Base-by-base conservation (phyloP, 306 rosid genomes). In the Medicago arabica region DNA sequence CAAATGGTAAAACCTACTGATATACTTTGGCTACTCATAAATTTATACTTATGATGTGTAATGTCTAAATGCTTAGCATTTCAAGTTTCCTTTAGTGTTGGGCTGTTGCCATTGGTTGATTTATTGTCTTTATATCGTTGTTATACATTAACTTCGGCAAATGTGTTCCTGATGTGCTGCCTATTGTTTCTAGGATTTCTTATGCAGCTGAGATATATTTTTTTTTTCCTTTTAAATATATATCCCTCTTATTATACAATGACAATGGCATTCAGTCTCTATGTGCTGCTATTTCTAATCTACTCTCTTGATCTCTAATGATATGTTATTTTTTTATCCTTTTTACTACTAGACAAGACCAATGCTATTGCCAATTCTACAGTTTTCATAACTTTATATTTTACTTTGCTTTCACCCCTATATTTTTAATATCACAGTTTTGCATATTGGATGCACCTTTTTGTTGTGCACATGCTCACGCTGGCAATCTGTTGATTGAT, bases 1-100 rank as follows among this genome's bases (percentile, higher is more conserved):
- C 44, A 61, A 68, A 38, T 17, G 53, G 63, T 66, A 17, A 76
- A 72, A 14, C 19, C 46, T 40, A 63, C 63, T 72, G 46, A 67
- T 54, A 19, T 49, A 55, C 75, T 49, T 9, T 8, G 16, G 3
- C 13, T 17, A 28, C 58, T 11, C 21, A 43, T 10, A 31, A 51
- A 17, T 47, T 44, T 75, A 28, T 23, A 14, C 63, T 25, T 61
- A 28, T 64, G 25, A 36, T 69, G 2, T 2, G 57, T 63, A 59
- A 59, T 40, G 61, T 31, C 40, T 81, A 13, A 75, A 43, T 69
- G 68, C 7, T 69, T 68, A 2, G 72, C 49, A 23, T 47, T 47
- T 49, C 71, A 67, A 1, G 9, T 50, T 21, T 50, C 8, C 43
- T 53, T 77, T 41, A 28, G 38, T 50, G 17, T 59, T 68, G 9